A percentile compares a stretch with the other conserved stretches of the same genome.
Conservation (phyloP, 1,284 basidiomycete genomes). For the Melanopsichium pennsylvanicum region DNA sequence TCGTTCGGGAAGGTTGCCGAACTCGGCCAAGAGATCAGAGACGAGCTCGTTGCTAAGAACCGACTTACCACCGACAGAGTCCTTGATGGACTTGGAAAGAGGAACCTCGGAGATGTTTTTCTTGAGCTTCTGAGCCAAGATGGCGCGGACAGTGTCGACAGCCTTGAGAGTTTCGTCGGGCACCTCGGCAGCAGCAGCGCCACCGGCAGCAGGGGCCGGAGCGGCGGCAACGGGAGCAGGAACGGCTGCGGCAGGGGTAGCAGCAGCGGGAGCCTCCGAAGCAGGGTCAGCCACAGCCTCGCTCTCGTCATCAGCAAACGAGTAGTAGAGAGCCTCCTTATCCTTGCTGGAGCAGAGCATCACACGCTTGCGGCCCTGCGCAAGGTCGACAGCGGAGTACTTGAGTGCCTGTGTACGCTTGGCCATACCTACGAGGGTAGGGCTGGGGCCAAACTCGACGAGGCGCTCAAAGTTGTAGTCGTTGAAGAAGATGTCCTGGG, state of each 20-base stretch:
- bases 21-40: conserved; percentile 77
- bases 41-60: conserved; percentile 97
- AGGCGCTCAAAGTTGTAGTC: conserved; percentile 89
- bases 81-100: conserved; percentile 94
- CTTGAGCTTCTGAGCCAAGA: conserved; percentile 98
- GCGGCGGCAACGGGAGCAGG: conserved; percentile 69
- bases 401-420: conserved; percentile 92
- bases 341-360: conserved; percentile 96
- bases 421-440: conserved; percentile 96
- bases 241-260: conserved; percentile 65
- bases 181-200: conserved; percentile 72
- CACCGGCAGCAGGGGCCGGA: conserved; percentile 69
- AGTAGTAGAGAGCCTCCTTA: conserved; percentile 95
- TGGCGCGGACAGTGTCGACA: conserved; percentile 83
- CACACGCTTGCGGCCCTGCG: conserved; percentile 78
- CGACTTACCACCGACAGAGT: conserved; percentile 96
- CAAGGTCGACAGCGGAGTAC: conserved; percentile 89
- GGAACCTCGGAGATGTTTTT: conserved; percentile 88
- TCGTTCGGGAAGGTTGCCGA: conserved; percentile 78
- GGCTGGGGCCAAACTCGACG: conserved; percentile 94
- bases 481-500: conserved; percentile 91
- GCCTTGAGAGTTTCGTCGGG: conserved; percentile 92
- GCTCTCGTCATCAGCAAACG: conserved; percentile 84
- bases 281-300: conserved; percentile 67
- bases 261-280: conserved; percentile 66